These are phyloP conservation scores for Coniochaeta prunicola DNA, from an alignment of 2,329 filamentous ascomycete species.

Conservation along the genomic window DNA sequence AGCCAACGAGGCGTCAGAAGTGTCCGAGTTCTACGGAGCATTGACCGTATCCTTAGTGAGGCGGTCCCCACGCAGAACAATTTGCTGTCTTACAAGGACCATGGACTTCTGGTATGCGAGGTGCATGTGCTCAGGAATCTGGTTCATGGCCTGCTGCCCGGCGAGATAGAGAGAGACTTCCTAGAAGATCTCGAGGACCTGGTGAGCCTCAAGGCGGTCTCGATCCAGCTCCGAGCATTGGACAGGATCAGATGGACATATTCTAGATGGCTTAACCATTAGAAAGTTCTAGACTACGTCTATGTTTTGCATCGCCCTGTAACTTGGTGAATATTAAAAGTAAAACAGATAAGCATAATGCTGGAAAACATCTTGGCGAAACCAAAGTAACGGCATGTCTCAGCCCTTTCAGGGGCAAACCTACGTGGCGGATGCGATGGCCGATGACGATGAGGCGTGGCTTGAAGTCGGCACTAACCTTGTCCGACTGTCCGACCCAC, in stretches of 20 bases:
- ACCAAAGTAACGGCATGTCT: neutral
- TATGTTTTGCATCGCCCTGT: neutral
- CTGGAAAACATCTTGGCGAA: neutral
- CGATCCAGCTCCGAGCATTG: conserved; percentile 70
- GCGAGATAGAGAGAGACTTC: conserved; percentile 74
- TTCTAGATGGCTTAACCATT: conserved; percentile 58
- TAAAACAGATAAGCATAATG: neutral
- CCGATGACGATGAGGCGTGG: neutral
- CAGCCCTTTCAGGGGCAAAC: neutral
- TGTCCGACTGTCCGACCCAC: neutral
- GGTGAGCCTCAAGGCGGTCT: conserved; percentile 72
- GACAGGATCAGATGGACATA: conserved; percentile 89
- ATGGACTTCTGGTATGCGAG: conserved; percentile 84
- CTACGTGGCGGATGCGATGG: neutral
- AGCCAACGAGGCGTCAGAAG: conserved; percentile 62
- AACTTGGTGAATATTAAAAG: too few species aligned
- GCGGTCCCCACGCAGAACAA: conserved; percentile 64
- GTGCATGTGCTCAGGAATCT: conserved; percentile 73
- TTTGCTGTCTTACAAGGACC: conserved; percentile 83
- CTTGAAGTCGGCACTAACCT: neutral
- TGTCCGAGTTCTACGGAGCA: conserved; percentile 74
- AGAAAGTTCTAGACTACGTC: neutral
- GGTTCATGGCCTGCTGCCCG: conserved; percentile 61
- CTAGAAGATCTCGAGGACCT: conserved; percentile 82
- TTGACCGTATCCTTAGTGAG: conserved; percentile 71